Percentiles rank a stretch among this genome's conserved stretches.
These are phyloP conservation scores for Panicum miliaceum DNA, from an alignment of 176 grass and related monocot genomes.

Conservation along the genomic window DNA sequence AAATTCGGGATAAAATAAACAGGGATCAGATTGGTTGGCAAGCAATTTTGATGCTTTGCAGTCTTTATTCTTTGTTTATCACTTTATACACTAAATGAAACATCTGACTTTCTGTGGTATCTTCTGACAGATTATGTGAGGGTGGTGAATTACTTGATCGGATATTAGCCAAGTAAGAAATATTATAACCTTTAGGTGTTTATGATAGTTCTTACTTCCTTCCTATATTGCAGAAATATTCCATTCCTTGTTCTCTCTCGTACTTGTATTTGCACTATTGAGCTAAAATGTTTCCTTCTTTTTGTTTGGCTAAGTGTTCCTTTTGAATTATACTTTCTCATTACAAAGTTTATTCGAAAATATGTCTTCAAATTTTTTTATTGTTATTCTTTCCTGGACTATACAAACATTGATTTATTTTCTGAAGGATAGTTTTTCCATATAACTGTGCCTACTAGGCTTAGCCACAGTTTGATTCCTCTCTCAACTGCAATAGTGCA, in stretches of 20 bases:
- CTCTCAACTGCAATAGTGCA: not conserved
- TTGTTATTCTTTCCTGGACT: slow-evolving; percentile 11
- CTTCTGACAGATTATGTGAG: slow-evolving; percentile 72
- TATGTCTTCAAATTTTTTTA: not conserved
- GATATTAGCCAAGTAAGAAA: slow-evolving; percentile 84
- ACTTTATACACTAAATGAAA: slow-evolving; percentile 10
- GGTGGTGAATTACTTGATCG: slow-evolving; percentile 90
- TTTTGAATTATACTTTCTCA: not conserved
- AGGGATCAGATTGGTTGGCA: not conserved
- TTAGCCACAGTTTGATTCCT: slow-evolving; percentile 1
- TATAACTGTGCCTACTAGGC: not conserved
- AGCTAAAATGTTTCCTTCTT: not conserved
- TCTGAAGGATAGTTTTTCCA: not conserved
- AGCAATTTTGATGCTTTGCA: slow-evolving; percentile 1
- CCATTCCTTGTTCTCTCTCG: slow-evolving; percentile 13
- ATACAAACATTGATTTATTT: not conserved
- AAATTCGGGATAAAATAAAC: not conserved
- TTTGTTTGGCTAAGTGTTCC: not conserved
- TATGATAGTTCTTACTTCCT: not conserved
- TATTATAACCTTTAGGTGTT: slow-evolving; percentile 20
- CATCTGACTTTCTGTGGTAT: slow-evolving; percentile 18
- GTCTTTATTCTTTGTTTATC: not conserved
- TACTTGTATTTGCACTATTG: slow-evolving; percentile 5
- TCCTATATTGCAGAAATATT: slow-evolving; percentile 6
- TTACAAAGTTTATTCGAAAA: not conserved